Percentiles rank a stretch among this genome's conserved stretches.
Evolutionary conservation across 306 rosid genomes (phyloP).

Genomic region (Argentina anserina): DNA sequence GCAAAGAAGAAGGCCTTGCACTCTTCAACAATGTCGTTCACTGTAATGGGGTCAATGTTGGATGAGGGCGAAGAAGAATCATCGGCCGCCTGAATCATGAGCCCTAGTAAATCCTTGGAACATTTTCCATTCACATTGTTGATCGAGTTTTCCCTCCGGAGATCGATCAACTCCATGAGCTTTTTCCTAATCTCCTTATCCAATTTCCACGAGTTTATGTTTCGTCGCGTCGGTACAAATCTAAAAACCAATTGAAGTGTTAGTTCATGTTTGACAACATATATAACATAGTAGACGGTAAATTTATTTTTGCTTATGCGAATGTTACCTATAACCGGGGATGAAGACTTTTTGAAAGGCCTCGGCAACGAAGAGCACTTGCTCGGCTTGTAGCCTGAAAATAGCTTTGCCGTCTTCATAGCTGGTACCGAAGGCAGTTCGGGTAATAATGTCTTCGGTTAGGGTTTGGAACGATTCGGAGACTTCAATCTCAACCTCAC

Average conservation of each 20-base stretch:
- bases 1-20: conserved; percentile 99
- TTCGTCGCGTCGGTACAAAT: conserved; percentile 74
- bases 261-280: background rate
- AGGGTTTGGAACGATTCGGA: conserved; percentile 72
- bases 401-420: conserved; percentile 88
- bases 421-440: conserved; percentile 82
- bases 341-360: conserved; percentile 83
- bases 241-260: conserved; percentile 14
- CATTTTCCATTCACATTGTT: conserved; percentile 24
- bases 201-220: conserved; percentile 72
- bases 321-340: conserved; percentile 81
- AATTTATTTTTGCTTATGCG: too few relatives aligned
- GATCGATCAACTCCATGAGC: conserved; percentile 48
- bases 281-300: background rate
- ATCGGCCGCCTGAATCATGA: conserved; percentile 72
- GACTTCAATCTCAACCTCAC: conserved; percentile 88
- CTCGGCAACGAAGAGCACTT: conserved; percentile 77
- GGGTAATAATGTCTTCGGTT: conserved; percentile 75
- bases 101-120: conserved; percentile 70
- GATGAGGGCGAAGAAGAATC: conserved; percentile 12
- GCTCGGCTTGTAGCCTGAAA: conserved; percentile 69
- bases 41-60: conserved; percentile 38
- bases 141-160: conserved; percentile 30
- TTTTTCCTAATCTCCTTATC: conserved; percentile 64
- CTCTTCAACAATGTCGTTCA: conserved; percentile 88